phyloP scores from a whole-genome alignment of 2,329 filamentous ascomycete species.

The Septoria petroselini region DNA sequence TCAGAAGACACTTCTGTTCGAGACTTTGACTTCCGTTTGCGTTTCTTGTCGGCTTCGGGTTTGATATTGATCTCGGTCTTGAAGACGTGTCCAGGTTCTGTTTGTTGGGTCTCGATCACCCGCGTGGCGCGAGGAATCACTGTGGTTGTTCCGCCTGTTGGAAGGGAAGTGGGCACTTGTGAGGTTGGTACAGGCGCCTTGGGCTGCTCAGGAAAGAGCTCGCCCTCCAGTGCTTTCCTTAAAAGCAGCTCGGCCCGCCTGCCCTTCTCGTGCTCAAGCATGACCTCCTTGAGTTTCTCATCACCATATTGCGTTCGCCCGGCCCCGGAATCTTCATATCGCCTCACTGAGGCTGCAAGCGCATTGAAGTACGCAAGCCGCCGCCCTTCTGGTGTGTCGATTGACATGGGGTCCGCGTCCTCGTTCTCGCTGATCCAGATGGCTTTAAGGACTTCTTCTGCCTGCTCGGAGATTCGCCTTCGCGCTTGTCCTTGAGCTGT shows the following conservation, averaged over 20 bases:
- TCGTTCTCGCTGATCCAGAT: slow-evolving; percentile 19
- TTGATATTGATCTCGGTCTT: slow-evolving; percentile 2
- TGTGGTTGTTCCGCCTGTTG: background rate
- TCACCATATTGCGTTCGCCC: slow-evolving; percentile 18
- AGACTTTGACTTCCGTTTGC: slow-evolving; percentile 16
- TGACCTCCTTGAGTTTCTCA: slow-evolving; percentile 16
- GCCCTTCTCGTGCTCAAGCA: slow-evolving; percentile 13
- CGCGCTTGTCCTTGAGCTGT: slow-evolving; percentile 66
- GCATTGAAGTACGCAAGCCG: slow-evolving; percentile 18
- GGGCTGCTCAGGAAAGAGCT: slow-evolving; percentile 3
- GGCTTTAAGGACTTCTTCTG: slow-evolving; percentile 17
- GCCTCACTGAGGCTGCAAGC: slow-evolving; percentile 11
- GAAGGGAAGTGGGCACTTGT: background rate
- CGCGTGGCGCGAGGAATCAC: slow-evolving; percentile 11
- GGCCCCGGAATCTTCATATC: slow-evolving; percentile 16
- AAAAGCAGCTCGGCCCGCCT: slow-evolving; percentile 15
- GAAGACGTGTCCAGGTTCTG: background rate
- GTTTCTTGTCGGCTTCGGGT: background rate
- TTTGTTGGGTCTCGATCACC: slow-evolving; percentile 8
- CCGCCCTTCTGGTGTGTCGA: slow-evolving; percentile 12
- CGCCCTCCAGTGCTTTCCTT: slow-evolving; percentile 10
- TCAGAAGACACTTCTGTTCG: slow-evolving; percentile 16
- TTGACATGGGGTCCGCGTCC: slow-evolving; percentile 17
- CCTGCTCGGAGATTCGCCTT: slow-evolving; percentile 17
- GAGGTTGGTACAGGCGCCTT: slow-evolving; percentile 3